Evolutionary conservation across 768 basidiomycete species (phyloP).

Genomic region (Leccinum subtestaceum): DNA sequence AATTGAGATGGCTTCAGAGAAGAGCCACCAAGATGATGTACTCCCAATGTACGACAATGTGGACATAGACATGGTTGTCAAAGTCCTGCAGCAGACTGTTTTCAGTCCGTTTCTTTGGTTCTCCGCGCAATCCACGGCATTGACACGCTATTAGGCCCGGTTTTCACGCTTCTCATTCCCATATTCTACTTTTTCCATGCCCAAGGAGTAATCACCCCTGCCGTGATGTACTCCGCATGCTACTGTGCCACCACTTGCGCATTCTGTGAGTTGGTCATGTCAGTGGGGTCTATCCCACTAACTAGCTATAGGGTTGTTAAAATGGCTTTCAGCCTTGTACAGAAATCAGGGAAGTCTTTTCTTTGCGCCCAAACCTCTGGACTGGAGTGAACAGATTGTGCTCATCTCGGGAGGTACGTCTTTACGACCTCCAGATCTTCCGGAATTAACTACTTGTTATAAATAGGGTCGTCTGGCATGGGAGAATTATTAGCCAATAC

Average conservation of each 20-base stretch:
- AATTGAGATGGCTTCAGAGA: conserved; percentile 11
- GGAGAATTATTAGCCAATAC: conserved; percentile 88
- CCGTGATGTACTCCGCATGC: conserved; percentile 46
- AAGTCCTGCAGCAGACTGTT: conserved; percentile 72
- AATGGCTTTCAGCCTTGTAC: conserved; percentile 70
- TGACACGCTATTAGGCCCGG: conserved; percentile 56
- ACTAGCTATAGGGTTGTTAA: conserved; percentile 53
- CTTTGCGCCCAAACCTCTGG: conserved; percentile 55
- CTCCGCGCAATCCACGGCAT: not conserved
- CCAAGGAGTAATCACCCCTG: conserved; percentile 45
- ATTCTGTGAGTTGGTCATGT: conserved; percentile 56
- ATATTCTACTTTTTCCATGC: conserved; percentile 77
- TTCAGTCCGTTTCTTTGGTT: conserved; percentile 57
- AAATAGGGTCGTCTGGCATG: conserved; percentile 78
- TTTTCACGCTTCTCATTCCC: conserved; percentile 80
- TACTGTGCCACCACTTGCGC: conserved; percentile 60
- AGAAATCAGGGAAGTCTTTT: conserved; percentile 70
- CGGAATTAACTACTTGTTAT: not conserved
- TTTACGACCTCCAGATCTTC: not conserved
- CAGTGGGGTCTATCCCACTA: not conserved
- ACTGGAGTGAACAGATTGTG: conserved; percentile 90
- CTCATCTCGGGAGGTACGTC: conserved; percentile 83
- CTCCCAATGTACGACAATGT: conserved; percentile 63
- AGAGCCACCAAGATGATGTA: conserved; percentile 26
- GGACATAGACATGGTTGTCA: conserved; percentile 75